phyloP scores from a whole-genome alignment of 495 filamentous ascomycete genomes.

The Platismatia glauca region DNA sequence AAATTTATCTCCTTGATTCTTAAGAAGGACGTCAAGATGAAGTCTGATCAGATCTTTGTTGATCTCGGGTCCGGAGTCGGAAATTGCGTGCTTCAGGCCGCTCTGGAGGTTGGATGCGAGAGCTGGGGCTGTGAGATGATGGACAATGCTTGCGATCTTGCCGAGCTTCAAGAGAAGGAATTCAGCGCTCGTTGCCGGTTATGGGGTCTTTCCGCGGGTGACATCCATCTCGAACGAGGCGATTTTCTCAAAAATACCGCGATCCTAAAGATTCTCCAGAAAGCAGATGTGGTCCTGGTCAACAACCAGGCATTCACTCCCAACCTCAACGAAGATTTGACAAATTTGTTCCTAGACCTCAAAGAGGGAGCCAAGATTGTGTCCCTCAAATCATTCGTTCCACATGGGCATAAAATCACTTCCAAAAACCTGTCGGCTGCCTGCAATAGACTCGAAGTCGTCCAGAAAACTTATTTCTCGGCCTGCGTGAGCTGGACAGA shows the following conservation, averaged over 20 bases:
- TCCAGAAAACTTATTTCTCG: constrained; percentile 68
- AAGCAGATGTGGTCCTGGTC: constrained; percentile 86
- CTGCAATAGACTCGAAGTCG: constrained; percentile 66
- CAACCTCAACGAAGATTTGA: constrained; percentile 72
- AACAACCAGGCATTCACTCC: constrained; percentile 95
- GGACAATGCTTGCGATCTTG: constrained; percentile 75
- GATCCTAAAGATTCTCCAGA: constrained; percentile 62
- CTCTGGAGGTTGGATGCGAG: constrained; percentile 85
- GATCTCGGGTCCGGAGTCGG: constrained; percentile 93
- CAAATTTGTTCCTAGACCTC: constrained; percentile 86
- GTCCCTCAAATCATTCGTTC: constrained; percentile 72
- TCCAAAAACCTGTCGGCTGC: constrained; percentile 63
- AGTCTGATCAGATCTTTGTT: constrained; percentile 74
- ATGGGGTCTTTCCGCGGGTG: constrained; percentile 77
- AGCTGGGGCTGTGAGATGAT: constrained; percentile 97
- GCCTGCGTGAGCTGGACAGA: constrained; percentile 88
- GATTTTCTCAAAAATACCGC: constrained; percentile 71
- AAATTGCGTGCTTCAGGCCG: constrained; percentile 90
- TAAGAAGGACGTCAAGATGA: constrained; percentile 62
- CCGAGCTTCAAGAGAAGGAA: constrained; percentile 76
- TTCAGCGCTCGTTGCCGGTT: constrained; percentile 75
- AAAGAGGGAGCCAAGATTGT: constrained; percentile 87
- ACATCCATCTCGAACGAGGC: constrained; percentile 70
- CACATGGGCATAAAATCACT: constrained; percentile 58
- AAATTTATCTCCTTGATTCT: constrained; percentile 75